Base-by-base conservation (phyloP, 2,329 filamentous ascomycete genomes). In the Hypoxylon sp. region DNA sequence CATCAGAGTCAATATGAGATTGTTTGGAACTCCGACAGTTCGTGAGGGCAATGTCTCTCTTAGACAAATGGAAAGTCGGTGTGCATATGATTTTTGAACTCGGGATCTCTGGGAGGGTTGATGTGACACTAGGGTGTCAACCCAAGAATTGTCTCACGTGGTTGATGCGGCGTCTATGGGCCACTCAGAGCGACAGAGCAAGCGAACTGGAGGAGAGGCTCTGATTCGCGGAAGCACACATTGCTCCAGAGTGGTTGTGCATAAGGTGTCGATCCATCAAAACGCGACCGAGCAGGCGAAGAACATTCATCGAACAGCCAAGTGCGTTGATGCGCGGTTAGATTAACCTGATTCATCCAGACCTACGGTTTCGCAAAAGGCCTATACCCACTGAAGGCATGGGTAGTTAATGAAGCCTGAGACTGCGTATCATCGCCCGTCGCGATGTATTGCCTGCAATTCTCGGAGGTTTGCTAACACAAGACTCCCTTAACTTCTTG, bases 1-100 rank as follows among this genome's bases (percentile, higher is more conserved):
- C 46, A 65, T 50, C 48, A 59, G 28, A 59, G 49, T 65, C 56
- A 52, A 64, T 62, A 51, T 61, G 59, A 32, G 62, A 38, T 48
- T 64, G 61, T 62, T 56, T 62, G 57, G 49, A 28, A 60, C 22
- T 45, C 62, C 65, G 65, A 64, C 60, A 59, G 54, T 70, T 65
- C 18, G 45, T 51, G 59, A 51, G 52, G 61, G 61, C 28, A 59
- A 64, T 66, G 65, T 56, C 51, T 62, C 33, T 55, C 54, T 46
- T 33, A 40, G 50, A 36, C 48, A 50, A 58, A 36, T 60, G 50
- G 67, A 69, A 69, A 69, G 68, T 70, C 68, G 68, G 68, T 70
- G 68, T 64, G 68, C 65, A 60, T 70, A 70, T 67, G 61, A 70
- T 69, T 70, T 70, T 70, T 62, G 32, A 63, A 51, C 36, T 60